A percentile compares a stretch with the other conserved stretches of the same genome.
These are phyloP conservation scores for Flueggea neowawraea DNA, from an alignment of 441 rosid genomes.

Conservation along the genomic window DNA sequence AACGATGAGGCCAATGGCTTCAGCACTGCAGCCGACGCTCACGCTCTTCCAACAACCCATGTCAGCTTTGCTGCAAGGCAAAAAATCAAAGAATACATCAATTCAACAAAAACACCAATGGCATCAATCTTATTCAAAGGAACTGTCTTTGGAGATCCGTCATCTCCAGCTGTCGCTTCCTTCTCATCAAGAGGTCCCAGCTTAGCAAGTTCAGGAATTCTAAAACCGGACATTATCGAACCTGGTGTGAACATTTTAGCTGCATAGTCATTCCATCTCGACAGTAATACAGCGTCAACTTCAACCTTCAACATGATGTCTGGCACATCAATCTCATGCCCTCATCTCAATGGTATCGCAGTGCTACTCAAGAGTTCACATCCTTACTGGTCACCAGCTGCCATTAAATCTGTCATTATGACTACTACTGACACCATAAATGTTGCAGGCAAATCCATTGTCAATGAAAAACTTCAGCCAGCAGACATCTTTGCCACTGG, in stretches of 20 bases:
- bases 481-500: slow-evolving; percentile 51
- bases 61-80: slow-evolving; percentile 32
- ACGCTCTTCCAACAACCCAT: slow-evolving; percentile 51
- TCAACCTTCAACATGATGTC: slow-evolving; percentile 53
- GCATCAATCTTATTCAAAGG: slow-evolving; percentile 40
- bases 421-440: slow-evolving; percentile 47
- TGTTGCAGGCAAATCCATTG: slow-evolving; percentile 32
- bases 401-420: slow-evolving; percentile 82
- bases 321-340: slow-evolving; percentile 92
- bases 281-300: slow-evolving; percentile 22
- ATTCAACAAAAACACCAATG: slow-evolving; percentile 25
- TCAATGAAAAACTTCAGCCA: slow-evolving; percentile 26
- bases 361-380: slow-evolving; percentile 77
- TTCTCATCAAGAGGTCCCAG: slow-evolving; percentile 51
- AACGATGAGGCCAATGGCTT: slow-evolving; percentile 27
- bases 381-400: slow-evolving; percentile 69
- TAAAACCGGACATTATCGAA: slow-evolving; percentile 48
- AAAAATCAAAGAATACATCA: slow-evolving; percentile 44
- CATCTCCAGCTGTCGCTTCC: slow-evolving; percentile 36
- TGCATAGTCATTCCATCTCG: slow-evolving; percentile 43
- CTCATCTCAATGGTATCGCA: slow-evolving; percentile 82
- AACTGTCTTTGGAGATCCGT: slow-evolving; percentile 27
- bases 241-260: slow-evolving; percentile 45
- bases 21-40: slow-evolving; percentile 26
- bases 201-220: slow-evolving; percentile 35